These are phyloP conservation scores for Vigna hirtella DNA, from an alignment of 306 rosid species.

Conservation along the genomic window DNA sequence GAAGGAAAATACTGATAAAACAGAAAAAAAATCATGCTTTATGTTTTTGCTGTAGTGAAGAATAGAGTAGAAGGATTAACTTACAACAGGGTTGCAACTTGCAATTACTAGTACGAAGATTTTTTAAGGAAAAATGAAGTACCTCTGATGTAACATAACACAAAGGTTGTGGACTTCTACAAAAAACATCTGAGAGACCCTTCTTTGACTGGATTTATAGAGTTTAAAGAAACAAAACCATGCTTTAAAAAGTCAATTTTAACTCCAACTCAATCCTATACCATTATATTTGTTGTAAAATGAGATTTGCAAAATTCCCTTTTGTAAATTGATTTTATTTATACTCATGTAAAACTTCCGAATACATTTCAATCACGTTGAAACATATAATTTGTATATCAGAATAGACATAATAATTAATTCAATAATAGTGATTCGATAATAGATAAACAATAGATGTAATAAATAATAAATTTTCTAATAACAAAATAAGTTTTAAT, in stretches of 20 bases:
- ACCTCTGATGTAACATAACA: not conserved
- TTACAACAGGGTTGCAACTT: slow-evolving; percentile 8
- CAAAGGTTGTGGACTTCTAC: slow-evolving; percentile 40
- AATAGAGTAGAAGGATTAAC: slow-evolving; percentile 30
- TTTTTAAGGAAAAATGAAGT: slow-evolving; percentile 30
- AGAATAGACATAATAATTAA: no score
- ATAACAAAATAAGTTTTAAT: no score
- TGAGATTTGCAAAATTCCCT: no score
- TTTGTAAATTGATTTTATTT: no score
- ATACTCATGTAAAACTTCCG: no score
- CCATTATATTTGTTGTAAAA: no score
- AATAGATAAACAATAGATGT: no score
- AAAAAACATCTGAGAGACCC: slow-evolving; percentile 56
- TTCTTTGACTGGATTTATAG: slow-evolving; percentile 52
- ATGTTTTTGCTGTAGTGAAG: slow-evolving; percentile 27
- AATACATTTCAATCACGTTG: no score
- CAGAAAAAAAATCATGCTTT: not conserved
- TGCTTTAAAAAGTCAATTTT: not conserved
- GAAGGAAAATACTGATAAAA: not conserved
- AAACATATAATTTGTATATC: no score
- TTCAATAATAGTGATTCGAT: no score
- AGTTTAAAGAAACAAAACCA: slow-evolving; percentile 36
- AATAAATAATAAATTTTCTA: no score
- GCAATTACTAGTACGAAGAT: not conserved
- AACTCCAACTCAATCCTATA: no score